Evolutionary conservation across 805 yeast species (phyloP).

Genomic region (Cyberlindnera mississippiensis): DNA sequence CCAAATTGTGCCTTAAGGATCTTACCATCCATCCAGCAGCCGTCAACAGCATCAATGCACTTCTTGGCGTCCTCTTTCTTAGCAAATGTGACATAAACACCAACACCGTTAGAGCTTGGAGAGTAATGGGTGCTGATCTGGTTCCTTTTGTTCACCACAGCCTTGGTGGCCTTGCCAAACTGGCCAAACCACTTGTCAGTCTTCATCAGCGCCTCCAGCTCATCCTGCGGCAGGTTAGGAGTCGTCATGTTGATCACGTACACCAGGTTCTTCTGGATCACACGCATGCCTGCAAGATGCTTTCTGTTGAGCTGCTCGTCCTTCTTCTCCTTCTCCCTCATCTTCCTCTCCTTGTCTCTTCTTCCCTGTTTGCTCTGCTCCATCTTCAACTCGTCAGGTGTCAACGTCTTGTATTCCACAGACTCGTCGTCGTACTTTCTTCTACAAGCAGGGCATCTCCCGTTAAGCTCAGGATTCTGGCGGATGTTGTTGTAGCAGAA

Average conservation of each 20-base stretch:
- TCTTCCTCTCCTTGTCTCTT: constrained; percentile 77
- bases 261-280: constrained; percentile 95
- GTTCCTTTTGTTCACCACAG: constrained; percentile 82
- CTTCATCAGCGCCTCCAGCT: constrained; percentile 72
- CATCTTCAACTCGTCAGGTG: constrained; percentile 78
- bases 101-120: constrained; percentile 62
- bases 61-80: constrained; percentile 92
- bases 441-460: constrained; percentile 97
- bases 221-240: constrained; percentile 65
- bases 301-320: constrained; percentile 82
- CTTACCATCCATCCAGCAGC: constrained; percentile 89
- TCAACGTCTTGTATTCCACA: constrained; percentile 79
- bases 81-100: constrained; percentile 92
- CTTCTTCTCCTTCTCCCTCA: constrained; percentile 85
- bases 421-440: constrained; percentile 88
- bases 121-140: constrained; percentile 30
- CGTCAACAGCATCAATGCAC: constrained; percentile 90
- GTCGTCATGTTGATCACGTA: constrained; percentile 95
- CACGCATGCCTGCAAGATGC: constrained; percentile 94
- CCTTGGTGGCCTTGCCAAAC: constrained; percentile 91
- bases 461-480: constrained; percentile 91
- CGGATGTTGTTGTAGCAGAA: constrained; percentile 96
- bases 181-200: constrained; percentile 97
- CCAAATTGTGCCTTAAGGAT: constrained; percentile 94
- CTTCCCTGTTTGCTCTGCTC: constrained; percentile 80